These are phyloP conservation scores for Euphorbia schlechtendalii DNA, from an alignment of 441 rosid species.

Conservation along the genomic window DNA sequence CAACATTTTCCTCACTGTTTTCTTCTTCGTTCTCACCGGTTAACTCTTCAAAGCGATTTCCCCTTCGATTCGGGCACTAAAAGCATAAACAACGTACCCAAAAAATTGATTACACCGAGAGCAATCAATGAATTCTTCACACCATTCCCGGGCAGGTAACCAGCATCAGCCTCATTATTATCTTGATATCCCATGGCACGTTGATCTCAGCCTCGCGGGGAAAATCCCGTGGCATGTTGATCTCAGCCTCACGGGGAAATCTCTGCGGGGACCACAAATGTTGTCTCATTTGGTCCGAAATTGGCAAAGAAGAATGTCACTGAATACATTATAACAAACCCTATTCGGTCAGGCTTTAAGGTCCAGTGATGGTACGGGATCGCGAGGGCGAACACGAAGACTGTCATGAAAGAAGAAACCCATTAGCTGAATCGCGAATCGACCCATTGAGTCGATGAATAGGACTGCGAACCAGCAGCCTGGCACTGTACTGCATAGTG, in stretches of 20 bases:
- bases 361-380: constrained; percentile 80
- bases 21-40: background rate
- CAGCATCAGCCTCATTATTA: background rate
- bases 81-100: background rate
- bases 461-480: constrained; percentile 79
- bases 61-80: background rate
- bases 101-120: background rate
- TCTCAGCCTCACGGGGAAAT: constrained; percentile 72
- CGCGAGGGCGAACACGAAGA: constrained; percentile 71
- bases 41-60: background rate
- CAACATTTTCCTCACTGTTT: background rate
- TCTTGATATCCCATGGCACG: constrained; percentile 25
- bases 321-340: constrained; percentile 59
- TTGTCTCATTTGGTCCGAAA: constrained; percentile 78
- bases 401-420: constrained; percentile 91
- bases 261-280: constrained; percentile 83
- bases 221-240: constrained; percentile 88
- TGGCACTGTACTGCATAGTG: constrained; percentile 74
- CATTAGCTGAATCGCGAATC: constrained; percentile 68
- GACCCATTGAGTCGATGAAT: constrained; percentile 51
- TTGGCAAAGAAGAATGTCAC: constrained; percentile 81
- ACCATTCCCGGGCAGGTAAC: background rate
- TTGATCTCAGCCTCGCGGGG: constrained; percentile 47
- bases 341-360: constrained; percentile 47
- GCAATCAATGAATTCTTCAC: background rate